phyloP scores from a whole-genome alignment of 2,329 filamentous ascomycete species.

The Trichoderma aggressivum region DNA sequence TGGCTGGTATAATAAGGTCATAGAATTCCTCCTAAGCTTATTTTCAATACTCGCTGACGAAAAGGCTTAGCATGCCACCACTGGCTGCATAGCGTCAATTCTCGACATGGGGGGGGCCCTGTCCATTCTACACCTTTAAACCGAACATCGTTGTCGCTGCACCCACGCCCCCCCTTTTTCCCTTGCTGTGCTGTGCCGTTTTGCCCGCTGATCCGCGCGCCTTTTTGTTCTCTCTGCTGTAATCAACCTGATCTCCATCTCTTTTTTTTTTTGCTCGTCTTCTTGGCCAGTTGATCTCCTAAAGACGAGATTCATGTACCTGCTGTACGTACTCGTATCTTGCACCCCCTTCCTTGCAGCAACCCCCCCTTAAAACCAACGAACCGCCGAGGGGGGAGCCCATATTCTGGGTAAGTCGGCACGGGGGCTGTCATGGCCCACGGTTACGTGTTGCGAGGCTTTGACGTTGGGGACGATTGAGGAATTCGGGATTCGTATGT shows the following conservation, averaged over 20 bases:
- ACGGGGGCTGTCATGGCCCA: conserved; percentile 4
- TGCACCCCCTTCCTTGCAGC: neutral
- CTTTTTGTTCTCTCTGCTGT: neutral
- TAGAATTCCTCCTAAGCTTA: conserved; percentile 20
- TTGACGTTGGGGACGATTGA: neutral
- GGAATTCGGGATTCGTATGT: neutral
- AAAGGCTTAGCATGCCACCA: conserved; percentile 17
- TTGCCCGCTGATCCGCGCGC: conserved; percentile 11
- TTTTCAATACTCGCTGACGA: conserved; percentile 18
- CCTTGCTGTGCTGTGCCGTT: neutral
- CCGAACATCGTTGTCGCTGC: neutral
- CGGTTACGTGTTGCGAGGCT: conserved; percentile 7
- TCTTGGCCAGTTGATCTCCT: neutral
- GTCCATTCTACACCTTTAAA: neutral
- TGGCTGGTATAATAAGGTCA: conserved; percentile 16
- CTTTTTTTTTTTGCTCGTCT: neutral
- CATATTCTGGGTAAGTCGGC: conserved; percentile 24
- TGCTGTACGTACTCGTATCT: too few relatives aligned
- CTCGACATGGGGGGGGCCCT: conserved; percentile 2
- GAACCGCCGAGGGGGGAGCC: neutral
- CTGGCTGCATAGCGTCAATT: conserved; percentile 4
- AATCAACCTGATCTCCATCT: neutral
- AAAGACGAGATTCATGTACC: neutral
- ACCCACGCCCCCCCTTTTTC: neutral
- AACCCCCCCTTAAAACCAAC: neutral